phyloP scores from a whole-genome alignment of 345 rosid species.

The Camelina laxa region DNA sequence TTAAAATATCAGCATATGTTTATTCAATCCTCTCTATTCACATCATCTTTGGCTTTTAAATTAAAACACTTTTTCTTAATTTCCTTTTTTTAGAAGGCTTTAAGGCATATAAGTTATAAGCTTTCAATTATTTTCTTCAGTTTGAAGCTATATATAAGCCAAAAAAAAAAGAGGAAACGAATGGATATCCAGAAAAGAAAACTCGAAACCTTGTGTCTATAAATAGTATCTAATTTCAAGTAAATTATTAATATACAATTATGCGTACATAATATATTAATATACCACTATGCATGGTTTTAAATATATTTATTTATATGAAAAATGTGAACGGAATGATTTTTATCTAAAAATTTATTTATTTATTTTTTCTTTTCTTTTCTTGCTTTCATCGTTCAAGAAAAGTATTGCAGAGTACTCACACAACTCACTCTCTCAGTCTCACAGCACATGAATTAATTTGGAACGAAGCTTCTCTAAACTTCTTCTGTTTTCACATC shows the following conservation, averaged over 20 bases:
- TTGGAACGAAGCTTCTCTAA: conserved; percentile 34
- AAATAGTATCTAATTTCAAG: neutral
- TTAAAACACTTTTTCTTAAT: neutral
- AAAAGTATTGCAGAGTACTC: conserved; percentile 35
- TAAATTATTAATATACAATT: conserved; percentile 21
- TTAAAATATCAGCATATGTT: neutral
- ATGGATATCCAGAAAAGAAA: conserved; percentile 20
- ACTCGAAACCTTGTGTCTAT: conserved; percentile 16
- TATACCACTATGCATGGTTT: neutral
- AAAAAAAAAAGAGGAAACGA: conserved; percentile 10
- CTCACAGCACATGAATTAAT: conserved; percentile 32
- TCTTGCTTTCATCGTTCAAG: conserved; percentile 30
- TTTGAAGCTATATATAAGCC: conserved; percentile 9
- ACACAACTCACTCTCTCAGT: conserved; percentile 24
- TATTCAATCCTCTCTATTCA: neutral
- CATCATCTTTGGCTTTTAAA: neutral
- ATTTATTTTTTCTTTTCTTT: neutral
- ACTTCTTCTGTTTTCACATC: conserved; percentile 11
- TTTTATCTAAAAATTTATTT: conserved; percentile 14
- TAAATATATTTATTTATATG: neutral
- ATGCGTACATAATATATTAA: conserved; percentile 7
- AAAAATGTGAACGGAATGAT: conserved; percentile 18
- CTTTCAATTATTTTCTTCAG: neutral
- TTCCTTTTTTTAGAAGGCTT: neutral
- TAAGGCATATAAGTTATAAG: neutral